These are phyloP conservation scores for Claviceps digitariae DNA, from an alignment of 2,329 filamentous ascomycete species.

Conservation along the genomic window DNA sequence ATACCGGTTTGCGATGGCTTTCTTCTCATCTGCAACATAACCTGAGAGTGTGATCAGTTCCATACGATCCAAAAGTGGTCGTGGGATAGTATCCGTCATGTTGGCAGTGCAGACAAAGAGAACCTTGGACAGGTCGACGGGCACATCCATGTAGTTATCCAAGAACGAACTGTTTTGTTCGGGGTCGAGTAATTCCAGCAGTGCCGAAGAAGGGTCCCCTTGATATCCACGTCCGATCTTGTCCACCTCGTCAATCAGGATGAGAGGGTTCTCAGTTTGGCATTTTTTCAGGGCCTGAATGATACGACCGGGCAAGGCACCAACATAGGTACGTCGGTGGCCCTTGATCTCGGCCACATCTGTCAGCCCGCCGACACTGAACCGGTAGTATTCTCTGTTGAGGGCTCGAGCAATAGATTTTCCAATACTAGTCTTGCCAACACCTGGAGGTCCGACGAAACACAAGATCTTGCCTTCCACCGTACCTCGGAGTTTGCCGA, in stretches of 20 bases:
- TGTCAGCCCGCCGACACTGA: slow-evolving; percentile 91
- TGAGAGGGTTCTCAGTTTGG: slow-evolving; percentile 93
- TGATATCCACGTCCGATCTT: slow-evolving; percentile 96
- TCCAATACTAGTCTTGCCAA: slow-evolving; percentile 97
- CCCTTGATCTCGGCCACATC: slow-evolving; percentile 99
- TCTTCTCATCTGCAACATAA: slow-evolving; percentile 97
- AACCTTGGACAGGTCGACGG: slow-evolving; percentile 93
- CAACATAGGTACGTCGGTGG: slow-evolving; percentile 90
- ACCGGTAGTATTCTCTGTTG: slow-evolving; percentile 94
- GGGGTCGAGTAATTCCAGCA: slow-evolving; percentile 86
- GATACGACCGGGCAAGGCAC: slow-evolving; percentile 86
- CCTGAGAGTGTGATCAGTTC: slow-evolving; percentile 93
- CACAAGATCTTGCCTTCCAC: slow-evolving; percentile 98
- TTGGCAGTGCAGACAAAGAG: slow-evolving; percentile 98
- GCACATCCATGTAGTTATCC: slow-evolving; percentile 97
- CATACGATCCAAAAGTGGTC: slow-evolving; percentile 90
- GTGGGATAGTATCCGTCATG: slow-evolving; percentile 95
- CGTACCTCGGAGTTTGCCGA: slow-evolving; percentile 90
- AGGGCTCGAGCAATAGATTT: slow-evolving; percentile 93
- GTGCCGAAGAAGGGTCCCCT: slow-evolving; percentile 85
- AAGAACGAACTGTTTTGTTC: slow-evolving; percentile 97
- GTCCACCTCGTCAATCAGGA: slow-evolving; percentile 94
- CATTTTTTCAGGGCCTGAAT: slow-evolving; percentile 98
- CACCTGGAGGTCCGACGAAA: slow-evolving; percentile 92
- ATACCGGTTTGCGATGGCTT: slow-evolving; percentile 91